Evolutionary conservation across 2,329 filamentous ascomycete genomes (phyloP).

Genomic region (Clathrospora elynae): DNA sequence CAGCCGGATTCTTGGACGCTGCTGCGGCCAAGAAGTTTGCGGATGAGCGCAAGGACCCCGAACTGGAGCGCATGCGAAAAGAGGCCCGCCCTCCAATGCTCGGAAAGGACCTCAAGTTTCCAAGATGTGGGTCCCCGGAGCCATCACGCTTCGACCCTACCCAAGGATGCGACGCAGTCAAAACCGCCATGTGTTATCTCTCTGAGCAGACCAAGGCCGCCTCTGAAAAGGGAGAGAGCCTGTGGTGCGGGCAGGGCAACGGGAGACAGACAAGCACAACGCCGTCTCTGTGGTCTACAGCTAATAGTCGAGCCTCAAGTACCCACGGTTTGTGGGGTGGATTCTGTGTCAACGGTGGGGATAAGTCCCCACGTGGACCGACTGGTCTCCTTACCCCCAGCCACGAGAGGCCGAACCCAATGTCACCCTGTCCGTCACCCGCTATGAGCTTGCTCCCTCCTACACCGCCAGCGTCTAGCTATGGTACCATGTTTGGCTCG

Average conservation of each 20-base stretch:
- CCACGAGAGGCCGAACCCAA: constrained; percentile 50
- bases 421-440: constrained; percentile 48
- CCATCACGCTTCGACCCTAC: constrained; percentile 82
- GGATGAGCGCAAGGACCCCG: constrained; percentile 45
- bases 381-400: constrained; percentile 58
- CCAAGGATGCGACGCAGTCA: constrained; percentile 61
- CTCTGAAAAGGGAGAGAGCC: constrained; percentile 55
- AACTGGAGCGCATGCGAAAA: constrained; percentile 62
- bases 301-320: constrained; percentile 56
- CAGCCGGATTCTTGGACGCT: constrained; percentile 37
- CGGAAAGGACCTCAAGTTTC: constrained; percentile 78
- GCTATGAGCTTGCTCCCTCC: constrained; percentile 41
- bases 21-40: constrained; percentile 34
- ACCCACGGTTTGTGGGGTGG: constrained; percentile 76
- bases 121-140: constrained; percentile 80
- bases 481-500: constrained; percentile 18
- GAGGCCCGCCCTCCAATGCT: constrained; percentile 81
- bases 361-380: constrained; percentile 50
- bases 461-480: constrained; percentile 45
- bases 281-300: constrained; percentile 44
- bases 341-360: constrained; percentile 60
- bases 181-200: constrained; percentile 56
- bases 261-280: constrained; percentile 37
- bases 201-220: constrained; percentile 55
- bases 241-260: constrained; percentile 61